Evolutionary conservation across 2,329 filamentous ascomycete genomes (phyloP).

Genomic region (Pseudodiploospora longispora): DNA sequence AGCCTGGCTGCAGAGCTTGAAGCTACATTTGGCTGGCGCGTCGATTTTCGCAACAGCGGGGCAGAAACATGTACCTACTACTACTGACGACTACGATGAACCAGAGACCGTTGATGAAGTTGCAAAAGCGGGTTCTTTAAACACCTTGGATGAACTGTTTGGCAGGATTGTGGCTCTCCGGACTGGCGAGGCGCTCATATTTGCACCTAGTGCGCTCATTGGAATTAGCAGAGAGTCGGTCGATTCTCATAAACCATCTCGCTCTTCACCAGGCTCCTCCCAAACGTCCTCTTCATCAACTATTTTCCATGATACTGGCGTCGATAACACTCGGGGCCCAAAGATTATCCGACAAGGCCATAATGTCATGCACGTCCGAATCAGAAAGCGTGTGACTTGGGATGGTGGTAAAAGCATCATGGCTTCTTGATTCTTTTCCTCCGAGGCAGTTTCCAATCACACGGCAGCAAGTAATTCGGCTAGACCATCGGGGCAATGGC

Average conservation of each 20-base stretch:
- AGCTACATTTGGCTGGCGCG: conserved; percentile 35
- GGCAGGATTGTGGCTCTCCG: conserved; percentile 32
- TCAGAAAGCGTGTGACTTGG: conserved; percentile 33
- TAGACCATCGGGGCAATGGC: too few relatives aligned
- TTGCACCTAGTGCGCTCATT: conserved; percentile 36
- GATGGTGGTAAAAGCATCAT: conserved; percentile 40
- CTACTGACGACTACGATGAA: background rate
- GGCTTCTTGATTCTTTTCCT: conserved; percentile 19
- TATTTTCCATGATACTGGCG: background rate
- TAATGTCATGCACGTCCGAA: conserved; percentile 30
- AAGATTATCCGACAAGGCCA: conserved; percentile 23
- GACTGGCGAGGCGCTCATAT: conserved; percentile 39
- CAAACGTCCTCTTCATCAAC: too few relatives aligned
- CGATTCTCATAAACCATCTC: background rate
- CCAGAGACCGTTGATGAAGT: background rate
- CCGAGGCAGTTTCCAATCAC: too few relatives aligned
- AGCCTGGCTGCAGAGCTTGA: conserved; percentile 45
- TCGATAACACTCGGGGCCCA: background rate
- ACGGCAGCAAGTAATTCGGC: too few relatives aligned
- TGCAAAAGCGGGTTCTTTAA: background rate
- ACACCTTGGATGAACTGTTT: conserved; percentile 25
- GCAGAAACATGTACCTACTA: background rate
- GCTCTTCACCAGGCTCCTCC: too few relatives aligned
- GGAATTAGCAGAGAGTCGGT: background rate
- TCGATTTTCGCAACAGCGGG: conserved; percentile 1